Percentiles rank a stretch among this genome's conserved stretches.
Conservation (phyloP, 1,139 yeast species). For the Kodamaea alishanica region DNA sequence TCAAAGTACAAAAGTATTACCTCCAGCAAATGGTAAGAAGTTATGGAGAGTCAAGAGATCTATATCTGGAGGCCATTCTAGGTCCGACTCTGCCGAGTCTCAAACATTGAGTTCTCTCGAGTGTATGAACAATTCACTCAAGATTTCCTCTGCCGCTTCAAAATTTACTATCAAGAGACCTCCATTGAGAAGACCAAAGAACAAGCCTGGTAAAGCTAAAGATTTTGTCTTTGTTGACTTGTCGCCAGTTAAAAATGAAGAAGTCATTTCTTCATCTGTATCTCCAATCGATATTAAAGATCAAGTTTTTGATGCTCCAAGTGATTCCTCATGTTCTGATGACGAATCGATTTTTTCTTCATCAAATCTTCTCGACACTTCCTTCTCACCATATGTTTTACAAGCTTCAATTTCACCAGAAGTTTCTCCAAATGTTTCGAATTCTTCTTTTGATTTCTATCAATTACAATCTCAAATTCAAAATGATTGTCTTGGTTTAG, state of each 20-base stretch:
- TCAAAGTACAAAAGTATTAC: conserved; percentile 15
- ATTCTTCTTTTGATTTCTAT: neutral
- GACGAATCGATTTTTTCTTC: conserved; percentile 12
- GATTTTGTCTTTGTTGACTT: conserved; percentile 55
- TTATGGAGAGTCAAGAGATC: conserved; percentile 46
- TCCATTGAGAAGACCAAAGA: conserved; percentile 49
- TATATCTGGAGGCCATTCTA: conserved; percentile 16
- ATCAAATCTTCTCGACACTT: conserved; percentile 10
- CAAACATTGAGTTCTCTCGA: conserved; percentile 27
- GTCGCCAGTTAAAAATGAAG: conserved; percentile 45
- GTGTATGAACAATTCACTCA: conserved; percentile 45
- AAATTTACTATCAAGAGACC: conserved; percentile 41
- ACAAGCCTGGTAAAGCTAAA: conserved; percentile 49
- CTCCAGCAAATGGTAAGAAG: conserved; percentile 48
- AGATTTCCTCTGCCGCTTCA: conserved; percentile 37
- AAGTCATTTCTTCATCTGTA: conserved; percentile 12
- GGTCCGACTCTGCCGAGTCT: conserved; percentile 9
- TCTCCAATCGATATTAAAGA: conserved; percentile 5
- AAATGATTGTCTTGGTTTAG: conserved; percentile 20
- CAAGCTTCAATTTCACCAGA: conserved; percentile 11
- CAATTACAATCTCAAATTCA: conserved; percentile 1
- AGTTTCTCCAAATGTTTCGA: conserved; percentile 2
- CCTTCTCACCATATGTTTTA: conserved; percentile 12
- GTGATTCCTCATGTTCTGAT: conserved; percentile 4
- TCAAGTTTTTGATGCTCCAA: conserved; percentile 14